phyloP scores from a whole-genome alignment of 176 grass and related monocot genomes.

The Oryza glaberrima region DNA sequence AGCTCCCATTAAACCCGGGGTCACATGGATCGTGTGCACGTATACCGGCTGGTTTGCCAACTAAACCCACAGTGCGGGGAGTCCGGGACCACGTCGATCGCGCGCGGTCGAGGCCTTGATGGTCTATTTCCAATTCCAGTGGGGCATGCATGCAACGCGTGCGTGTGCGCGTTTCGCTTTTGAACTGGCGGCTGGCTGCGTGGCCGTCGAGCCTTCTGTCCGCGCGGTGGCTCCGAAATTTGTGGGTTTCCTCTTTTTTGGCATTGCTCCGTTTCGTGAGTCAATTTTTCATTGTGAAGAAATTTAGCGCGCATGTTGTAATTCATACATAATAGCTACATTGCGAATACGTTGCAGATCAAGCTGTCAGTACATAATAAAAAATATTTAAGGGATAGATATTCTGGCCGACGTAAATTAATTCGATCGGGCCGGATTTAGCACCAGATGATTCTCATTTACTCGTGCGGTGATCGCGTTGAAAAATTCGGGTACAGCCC shows the following conservation, averaged over 20 bases:
- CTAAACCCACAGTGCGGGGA: background rate
- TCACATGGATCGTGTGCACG: no score
- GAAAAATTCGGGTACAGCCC: constrained; percentile 1
- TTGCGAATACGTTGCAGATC: background rate
- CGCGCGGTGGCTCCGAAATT: background rate
- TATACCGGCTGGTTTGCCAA: no score
- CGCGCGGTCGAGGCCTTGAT: no score
- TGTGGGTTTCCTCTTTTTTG: no score
- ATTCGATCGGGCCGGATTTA: background rate
- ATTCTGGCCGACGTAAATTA: background rate
- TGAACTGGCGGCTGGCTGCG: background rate
- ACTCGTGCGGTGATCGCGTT: constrained; percentile 34
- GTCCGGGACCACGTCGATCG: background rate
- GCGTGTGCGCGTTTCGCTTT: background rate
- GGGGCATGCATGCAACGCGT: no score
- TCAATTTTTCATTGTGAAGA: no score
- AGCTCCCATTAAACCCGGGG: no score
- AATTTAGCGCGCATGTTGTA: no score
- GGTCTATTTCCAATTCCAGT: no score
- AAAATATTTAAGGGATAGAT: background rate
- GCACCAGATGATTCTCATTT: constrained; percentile 16
- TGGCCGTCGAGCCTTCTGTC: background rate
- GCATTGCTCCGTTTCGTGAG: no score
- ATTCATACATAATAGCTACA: no score
- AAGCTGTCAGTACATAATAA: background rate